Evolutionary conservation across 257 asterid genomes (phyloP).

Genomic region (Nicotiana knightiana): DNA sequence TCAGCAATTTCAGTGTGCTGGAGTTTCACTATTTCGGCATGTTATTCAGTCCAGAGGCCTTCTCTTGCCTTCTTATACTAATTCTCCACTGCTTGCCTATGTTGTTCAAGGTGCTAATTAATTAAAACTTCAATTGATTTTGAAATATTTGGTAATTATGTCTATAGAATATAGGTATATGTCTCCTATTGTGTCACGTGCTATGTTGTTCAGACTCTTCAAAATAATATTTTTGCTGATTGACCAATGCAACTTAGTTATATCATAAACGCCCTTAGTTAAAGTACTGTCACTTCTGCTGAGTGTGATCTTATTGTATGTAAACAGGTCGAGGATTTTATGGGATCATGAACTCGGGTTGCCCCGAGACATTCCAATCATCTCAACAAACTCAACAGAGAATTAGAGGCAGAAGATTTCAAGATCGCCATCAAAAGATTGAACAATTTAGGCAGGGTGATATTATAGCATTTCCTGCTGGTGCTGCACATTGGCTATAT

Average conservation of each 20-base stretch:
- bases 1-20: slow-evolving; percentile 48
- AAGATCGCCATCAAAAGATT: slow-evolving; percentile 24
- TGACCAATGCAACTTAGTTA: too few species aligned
- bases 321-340: slow-evolving; percentile 39
- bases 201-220: too few species aligned
- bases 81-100: slow-evolving; percentile 47
- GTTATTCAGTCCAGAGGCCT: slow-evolving; percentile 34
- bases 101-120: slow-evolving; percentile 30
- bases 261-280: too few species aligned
- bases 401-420: background rate
- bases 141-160: too few species aligned
- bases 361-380: slow-evolving; percentile 51
- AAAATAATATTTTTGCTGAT: too few species aligned
- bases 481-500: slow-evolving; percentile 19
- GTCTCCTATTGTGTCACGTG: too few species aligned
- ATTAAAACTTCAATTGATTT: too few species aligned
- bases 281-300: background rate
- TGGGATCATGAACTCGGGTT: slow-evolving; percentile 51
- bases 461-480: slow-evolving; percentile 17
- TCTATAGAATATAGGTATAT: too few species aligned
- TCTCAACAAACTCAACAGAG: background rate
- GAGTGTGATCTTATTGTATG: background rate
- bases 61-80: slow-evolving; percentile 50
- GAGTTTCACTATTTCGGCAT: slow-evolving; percentile 35
- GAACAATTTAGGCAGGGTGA: slow-evolving; percentile 19